Base-by-base conservation (phyloP, 192 early-diverging fungal genomes). In the Linnemannia elongata region DNA sequence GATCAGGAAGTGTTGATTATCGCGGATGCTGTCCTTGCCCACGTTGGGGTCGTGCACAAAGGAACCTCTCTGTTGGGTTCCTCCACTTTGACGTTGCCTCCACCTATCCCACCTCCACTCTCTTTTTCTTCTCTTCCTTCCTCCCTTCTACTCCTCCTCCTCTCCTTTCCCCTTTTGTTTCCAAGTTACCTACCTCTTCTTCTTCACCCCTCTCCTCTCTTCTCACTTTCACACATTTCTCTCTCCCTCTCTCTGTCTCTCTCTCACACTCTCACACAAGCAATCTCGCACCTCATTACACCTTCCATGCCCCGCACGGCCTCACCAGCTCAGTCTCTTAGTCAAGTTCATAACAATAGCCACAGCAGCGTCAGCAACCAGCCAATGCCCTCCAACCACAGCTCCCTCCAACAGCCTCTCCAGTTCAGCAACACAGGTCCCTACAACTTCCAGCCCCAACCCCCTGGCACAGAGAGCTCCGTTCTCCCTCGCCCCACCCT, bases 301-400 rank as follows among this genome's bases (percentile, higher is more conserved):
- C 57, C n/a, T 66, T 76, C 75, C 55, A 52, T 79, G 69, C 73
- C 47, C 55, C 82, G 55, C 72, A 70, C 13, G 24, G 52, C 66
- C 24, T 77, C 75, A 27, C 74, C 63, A 42, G 68, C 75, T 52
- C 81, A 77, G 20, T 70, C 60, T 30, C 70, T 70, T n/a, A 74
- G 73, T 81, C 80, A 69, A 81, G 35, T 41, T 6, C 66, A 81
- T 22, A 75, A 41, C 80, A 72, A 36, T 18, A 38, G 9, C 17
- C 2, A 52, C 17, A 72, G n/a, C 71, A 70, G 44, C 70, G 22
- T 20, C 70, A 73, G 44, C 27, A 73, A 15, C 45, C 70, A 66
- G n/a, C 41, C 70, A 38, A 83, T 83, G 82, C 76, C 82, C 47
- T 73, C 82, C 35, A 78, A 77, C 82, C 71, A 83, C 55, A 76